A percentile compares a stretch with the other conserved stretches of the same genome.
Conservation (phyloP, 2,329 filamentous ascomycete species). For the Leptosphaerulina australis region DNA sequence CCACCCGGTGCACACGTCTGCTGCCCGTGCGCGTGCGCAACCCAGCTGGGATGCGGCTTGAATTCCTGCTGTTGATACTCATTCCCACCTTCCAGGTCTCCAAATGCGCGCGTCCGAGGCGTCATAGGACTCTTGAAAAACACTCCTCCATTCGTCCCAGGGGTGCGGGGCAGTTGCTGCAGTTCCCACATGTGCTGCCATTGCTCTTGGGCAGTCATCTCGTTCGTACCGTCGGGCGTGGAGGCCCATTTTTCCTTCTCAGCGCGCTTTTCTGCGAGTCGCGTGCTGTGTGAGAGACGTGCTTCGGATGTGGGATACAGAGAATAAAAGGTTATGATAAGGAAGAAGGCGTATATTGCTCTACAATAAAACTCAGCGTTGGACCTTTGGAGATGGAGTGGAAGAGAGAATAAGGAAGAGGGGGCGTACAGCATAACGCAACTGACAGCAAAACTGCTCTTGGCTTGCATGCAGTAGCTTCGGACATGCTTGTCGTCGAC, state of each 20-base stretch:
- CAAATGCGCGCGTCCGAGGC: conserved; percentile 45
- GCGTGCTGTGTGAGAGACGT: conserved; percentile 31
- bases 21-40: conserved; percentile 13
- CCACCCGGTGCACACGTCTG: background rate
- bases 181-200: conserved; percentile 53
- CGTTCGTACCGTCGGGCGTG: conserved; percentile 36
- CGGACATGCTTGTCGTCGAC: conserved; percentile 62
- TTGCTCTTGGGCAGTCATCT: conserved; percentile 47
- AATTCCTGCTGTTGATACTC: conserved; percentile 2
- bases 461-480: conserved; percentile 69
- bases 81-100: conserved; percentile 29
- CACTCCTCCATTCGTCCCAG: conserved; percentile 38
- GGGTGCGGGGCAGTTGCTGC: conserved; percentile 47
- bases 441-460: conserved; percentile 68
- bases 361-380: no score
- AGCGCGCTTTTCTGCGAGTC: conserved; percentile 42
- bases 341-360: conserved; percentile 64
- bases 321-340: conserved; percentile 65
- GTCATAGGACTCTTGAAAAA: conserved; percentile 37
- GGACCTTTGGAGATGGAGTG: background rate
- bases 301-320: conserved; percentile 52
- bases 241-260: conserved; percentile 44
- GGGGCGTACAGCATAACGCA: conserved; percentile 70
- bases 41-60: conserved; percentile 10
- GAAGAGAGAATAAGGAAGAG: background rate